Evolutionary conservation across 768 basidiomycete genomes (phyloP).

Genomic region (Lanmaoa rubissima): DNA sequence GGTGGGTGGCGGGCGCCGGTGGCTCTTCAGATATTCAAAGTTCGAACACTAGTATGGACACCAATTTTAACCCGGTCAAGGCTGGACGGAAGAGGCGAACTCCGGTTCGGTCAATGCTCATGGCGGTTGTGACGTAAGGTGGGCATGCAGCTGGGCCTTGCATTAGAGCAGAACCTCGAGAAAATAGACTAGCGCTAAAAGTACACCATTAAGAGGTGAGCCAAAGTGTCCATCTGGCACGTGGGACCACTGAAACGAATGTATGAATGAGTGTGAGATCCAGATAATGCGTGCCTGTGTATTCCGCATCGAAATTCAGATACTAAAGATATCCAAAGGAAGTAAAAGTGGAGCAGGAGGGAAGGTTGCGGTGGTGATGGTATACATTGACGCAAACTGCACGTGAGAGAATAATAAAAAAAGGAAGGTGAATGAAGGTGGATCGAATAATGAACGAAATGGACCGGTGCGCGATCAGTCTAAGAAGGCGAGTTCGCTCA

Average conservation of each 20-base stretch:
- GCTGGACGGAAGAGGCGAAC: neutral
- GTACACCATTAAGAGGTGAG: slow-evolving; percentile 4
- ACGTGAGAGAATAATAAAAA: neutral
- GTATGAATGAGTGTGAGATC: slow-evolving; percentile 14
- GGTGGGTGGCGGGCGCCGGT: too few relatives aligned
- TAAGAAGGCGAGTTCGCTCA: slow-evolving; percentile 73
- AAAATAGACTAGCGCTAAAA: neutral
- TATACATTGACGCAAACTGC: slow-evolving; percentile 2
- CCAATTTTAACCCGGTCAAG: neutral
- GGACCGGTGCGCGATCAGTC: slow-evolving; percentile 22
- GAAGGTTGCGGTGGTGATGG: neutral
- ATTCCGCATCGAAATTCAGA: slow-evolving; percentile 2
- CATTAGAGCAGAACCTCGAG: neutral
- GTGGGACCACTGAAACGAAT: slow-evolving; percentile 9
- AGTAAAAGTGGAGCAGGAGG: neutral
- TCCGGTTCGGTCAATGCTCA: neutral
- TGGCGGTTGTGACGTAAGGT: neutral
- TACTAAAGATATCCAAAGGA: slow-evolving; percentile 5
- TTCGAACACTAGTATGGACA: neutral
- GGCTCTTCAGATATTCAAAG: too few relatives aligned
- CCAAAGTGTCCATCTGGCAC: too few relatives aligned
- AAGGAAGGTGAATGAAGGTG: neutral
- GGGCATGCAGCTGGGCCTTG: neutral
- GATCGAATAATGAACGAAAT: neutral
- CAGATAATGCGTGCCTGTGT: neutral